Evolutionary conservation across 2,329 filamentous ascomycete genomes (phyloP), one percentile per base, ranked within the genome.

Genomic region (Colletotrichum acutatum): DNA sequence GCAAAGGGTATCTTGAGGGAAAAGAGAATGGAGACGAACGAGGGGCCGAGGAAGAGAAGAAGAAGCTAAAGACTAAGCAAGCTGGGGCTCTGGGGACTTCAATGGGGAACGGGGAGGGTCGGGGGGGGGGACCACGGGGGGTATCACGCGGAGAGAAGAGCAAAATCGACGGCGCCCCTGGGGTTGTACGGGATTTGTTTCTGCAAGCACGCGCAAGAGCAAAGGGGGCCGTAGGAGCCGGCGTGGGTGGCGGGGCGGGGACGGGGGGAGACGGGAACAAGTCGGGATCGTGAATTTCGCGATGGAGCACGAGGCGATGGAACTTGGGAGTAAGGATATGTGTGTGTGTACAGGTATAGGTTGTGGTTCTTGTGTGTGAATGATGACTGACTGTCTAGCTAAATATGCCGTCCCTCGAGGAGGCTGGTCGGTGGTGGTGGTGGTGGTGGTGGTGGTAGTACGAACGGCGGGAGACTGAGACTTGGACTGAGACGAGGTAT

Each of bases 331-430:
- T 24, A 12, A 19, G 19, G 14, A 19, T 61, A 46, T 52, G 61
- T 30, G 4, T 24, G 26, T 32, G 11, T 12, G 54, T 49, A n/a
- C 42, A 49, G 42, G 42, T 11, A 49, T 49, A 49, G 42, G 42
- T 49, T 49, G 42, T 49, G 42, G 8, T 22, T 49, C 42, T 49
- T 4, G 42, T 49, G 42, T 49, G 19, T n/a, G 42, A 19, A 22
- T 11, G 42, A 28, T 42, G 54, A 56, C 63, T 63, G 67, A 68
- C 49, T 73, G 68, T 46, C 66, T 73, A 63, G 61, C 56, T 62
- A 70, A 70, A 69, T 71, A 62, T 37, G 26, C 42, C 59, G 32
- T 49, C 60, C 22, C n/a, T 46, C 56, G 62, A 32, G 28, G 60
- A 66, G 53, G 66, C 42, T 57, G 66, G 34, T 37, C n/a, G 42